Evolutionary conservation across 2,329 filamentous ascomycete genomes (phyloP), one percentile per base, ranked within the genome.

Genomic region (Fusarium foetens): DNA sequence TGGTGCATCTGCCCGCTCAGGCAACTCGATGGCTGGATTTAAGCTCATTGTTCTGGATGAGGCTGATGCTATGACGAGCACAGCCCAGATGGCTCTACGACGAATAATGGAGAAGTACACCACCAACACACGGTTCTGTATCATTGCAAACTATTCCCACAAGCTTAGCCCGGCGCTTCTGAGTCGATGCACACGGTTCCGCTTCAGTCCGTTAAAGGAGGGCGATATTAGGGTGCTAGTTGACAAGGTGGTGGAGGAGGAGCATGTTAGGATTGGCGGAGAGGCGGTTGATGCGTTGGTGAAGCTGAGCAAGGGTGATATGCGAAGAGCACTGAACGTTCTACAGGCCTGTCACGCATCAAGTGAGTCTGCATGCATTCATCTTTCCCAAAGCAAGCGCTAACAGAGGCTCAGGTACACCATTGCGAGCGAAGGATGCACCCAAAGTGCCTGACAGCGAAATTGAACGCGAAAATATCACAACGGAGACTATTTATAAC

Each of bases 41-140:
- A 99, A 99, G 85, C 90, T 99, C 75, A 98, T 99, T 79, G 94
- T 99, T 61, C 89, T 99, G 8, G 96, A 99, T 81, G 96, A 99
- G 85, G 96, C 96, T n/a, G 96, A 99, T 81, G 96, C 96, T 59
- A 99, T 99, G 96, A 99, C 96, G n/a, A 93, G 94, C 59, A 97
- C 95, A 1, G 96, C 96, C 10, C 96, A 99, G 83, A 99, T 99
- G 95, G 96, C 96, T 0, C 86, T 99, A 61, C 90, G 96, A 70
- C 88, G 96, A 52, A 98, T 99, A 79, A 99, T 99, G 96, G 96
- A 99, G 80, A 97, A 97, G 84, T 99, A 99, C 84, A 99, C 96
- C 1, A 93, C 93, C 67, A 99, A 99, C 84, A 98, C 96, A 5
- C 88, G 96, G 58, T 99, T 99, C 84, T 98, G 95, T 84, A 94